Evolutionary conservation across 1,284 basidiomycete genomes (phyloP).

Genomic region (Sanghuangporus weigelae): DNA sequence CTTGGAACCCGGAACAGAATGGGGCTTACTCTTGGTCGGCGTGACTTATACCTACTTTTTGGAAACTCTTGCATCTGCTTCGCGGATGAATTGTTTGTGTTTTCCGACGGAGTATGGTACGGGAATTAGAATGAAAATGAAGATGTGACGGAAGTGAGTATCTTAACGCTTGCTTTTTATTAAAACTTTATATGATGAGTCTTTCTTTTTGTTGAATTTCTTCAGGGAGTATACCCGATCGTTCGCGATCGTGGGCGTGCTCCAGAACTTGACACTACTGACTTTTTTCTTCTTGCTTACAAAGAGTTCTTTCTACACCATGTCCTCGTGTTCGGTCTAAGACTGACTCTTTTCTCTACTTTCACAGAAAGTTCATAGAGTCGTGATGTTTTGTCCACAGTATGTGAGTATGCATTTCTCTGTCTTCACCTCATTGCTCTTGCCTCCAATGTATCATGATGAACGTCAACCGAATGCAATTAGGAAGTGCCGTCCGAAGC

Average conservation of each 20-base stretch:
- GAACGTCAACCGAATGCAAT: constrained; percentile 53
- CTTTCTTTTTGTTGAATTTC: constrained; percentile 78
- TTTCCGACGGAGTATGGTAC: constrained; percentile 17
- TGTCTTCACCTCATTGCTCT: not conserved
- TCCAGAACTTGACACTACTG: constrained; percentile 75
- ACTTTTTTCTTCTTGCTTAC: constrained; percentile 24
- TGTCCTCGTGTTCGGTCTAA: not conserved
- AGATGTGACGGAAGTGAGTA: not conserved
- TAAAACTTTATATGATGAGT: constrained; percentile 24
- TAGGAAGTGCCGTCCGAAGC: constrained; percentile 67
- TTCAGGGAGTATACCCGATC: constrained; percentile 75
- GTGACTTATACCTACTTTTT: constrained; percentile 40
- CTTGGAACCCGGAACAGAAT: constrained; percentile 54
- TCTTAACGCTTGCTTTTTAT: constrained; percentile 29
- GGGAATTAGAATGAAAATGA: not conserved
- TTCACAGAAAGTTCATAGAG: not conserved
- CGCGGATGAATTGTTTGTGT: constrained; percentile 42
- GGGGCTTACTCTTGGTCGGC: constrained; percentile 83
- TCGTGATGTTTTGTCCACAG: not conserved
- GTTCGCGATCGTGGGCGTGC: constrained; percentile 45
- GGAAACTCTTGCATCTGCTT: constrained; percentile 26
- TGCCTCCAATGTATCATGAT: constrained; percentile 21
- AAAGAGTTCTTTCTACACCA: too few species aligned
- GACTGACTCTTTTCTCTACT: not conserved
- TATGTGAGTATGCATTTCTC: not conserved